phyloP scores from a whole-genome alignment of 2,329 filamentous ascomycete species.

The Torrubiella hemipterigena region DNA sequence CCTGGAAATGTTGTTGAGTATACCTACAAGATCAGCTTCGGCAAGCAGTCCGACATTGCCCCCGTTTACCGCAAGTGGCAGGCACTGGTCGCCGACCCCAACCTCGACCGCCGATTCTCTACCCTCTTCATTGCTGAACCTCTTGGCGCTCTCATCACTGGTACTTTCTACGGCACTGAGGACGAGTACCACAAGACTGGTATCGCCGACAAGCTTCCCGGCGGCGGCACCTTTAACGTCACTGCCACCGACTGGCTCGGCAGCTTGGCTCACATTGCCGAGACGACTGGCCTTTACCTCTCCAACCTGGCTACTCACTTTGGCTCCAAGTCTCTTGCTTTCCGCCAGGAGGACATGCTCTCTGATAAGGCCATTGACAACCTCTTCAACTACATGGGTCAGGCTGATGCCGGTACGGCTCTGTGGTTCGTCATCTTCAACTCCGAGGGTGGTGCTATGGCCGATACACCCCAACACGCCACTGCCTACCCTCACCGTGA shows the following conservation, averaged over 20 bases:
- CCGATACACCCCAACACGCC: conserved; percentile 39
- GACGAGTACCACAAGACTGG: conserved; percentile 41
- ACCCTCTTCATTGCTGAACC: conserved; percentile 43
- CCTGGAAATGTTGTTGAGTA: conserved; percentile 46
- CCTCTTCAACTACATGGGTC: conserved; percentile 42
- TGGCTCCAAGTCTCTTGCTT: conserved; percentile 44
- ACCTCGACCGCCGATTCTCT: conserved; percentile 45
- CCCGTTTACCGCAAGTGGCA: conserved; percentile 46
- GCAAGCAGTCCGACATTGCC: conserved; percentile 33
- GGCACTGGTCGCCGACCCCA: conserved; percentile 37
- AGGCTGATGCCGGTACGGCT: conserved; percentile 33
- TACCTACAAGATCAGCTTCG: conserved; percentile 40
- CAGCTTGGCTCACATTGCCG: conserved; percentile 39
- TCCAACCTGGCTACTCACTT: conserved; percentile 37
- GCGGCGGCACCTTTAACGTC: conserved; percentile 24
- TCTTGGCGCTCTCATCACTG: conserved; percentile 42
- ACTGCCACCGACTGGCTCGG: conserved; percentile 52
- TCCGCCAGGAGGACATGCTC: conserved; percentile 36
- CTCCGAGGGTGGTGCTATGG: conserved; percentile 46
- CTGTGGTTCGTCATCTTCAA: conserved; percentile 54
- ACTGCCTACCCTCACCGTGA: conserved; percentile 54
- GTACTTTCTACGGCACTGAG: conserved; percentile 48
- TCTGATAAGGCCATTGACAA: conserved; percentile 28
- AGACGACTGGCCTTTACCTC: conserved; percentile 34
- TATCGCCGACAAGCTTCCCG: conserved; percentile 34